Base-by-base conservation (phyloP, 495 filamentous ascomycete genomes). In the Xylaria curta region DNA sequence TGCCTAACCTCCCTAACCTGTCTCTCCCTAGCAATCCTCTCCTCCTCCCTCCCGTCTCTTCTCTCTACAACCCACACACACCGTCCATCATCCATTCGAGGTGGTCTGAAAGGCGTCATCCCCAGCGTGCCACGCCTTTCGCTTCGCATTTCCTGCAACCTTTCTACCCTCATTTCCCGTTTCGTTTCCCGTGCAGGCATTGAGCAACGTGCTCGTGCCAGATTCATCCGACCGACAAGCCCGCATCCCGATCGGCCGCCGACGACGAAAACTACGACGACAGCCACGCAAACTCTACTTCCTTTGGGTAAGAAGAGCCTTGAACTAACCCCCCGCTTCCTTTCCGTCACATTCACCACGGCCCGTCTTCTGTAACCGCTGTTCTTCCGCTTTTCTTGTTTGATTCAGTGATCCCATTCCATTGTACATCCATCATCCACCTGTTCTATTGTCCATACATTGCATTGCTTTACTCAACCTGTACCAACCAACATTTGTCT, bases 31-130 rank as follows among this genome's bases (percentile, higher is more conserved):
- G 58, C 12, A 19, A 19, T 60, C 17, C 58, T 60, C 58, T 60
- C 33, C 65, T 67, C 65, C 65, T 67, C 65, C n/a, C 65, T 54
- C 24, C 65, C 21, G 36, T 56, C 65, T 67, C 49, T 42, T 67
- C 36, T 21, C 65, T 67, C 36, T 67, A 26, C 64, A 51, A 66
- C 28, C 64, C 44, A 66, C 64, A 66, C 47, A 36, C 64, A 53
- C 53, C 38, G 36, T 42, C 67, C 58, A 13, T 40, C 67, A 19
- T 60, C 53, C 53, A 21, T 61, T 36, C 24, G 66, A 68, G 33
- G 53, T 54, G 36, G 54, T 69, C n/a, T 47, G 67, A 69, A 59
- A 69, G 53, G 67, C 67, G 65, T 67, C 47, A 49, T 67, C 36
- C 21, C 19, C 31, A 33, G 13, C 28, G 47, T 36, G 65, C 36